Base-by-base conservation (phyloP, 2,329 filamentous ascomycete species). In the Pseudogymnoascus sp. region DNA sequence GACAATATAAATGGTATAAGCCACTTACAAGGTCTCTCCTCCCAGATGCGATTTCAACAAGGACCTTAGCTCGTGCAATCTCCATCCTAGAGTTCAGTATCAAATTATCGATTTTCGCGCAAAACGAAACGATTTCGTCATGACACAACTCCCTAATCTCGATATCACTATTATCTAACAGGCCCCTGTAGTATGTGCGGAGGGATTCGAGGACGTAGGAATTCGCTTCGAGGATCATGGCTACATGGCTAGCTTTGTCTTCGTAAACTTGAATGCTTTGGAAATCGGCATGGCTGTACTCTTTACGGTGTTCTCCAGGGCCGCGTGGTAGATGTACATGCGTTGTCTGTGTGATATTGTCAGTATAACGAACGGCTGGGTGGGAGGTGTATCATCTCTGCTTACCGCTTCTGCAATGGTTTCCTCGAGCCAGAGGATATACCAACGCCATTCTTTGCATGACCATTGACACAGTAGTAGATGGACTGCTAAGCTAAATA, bases 361-460 rank as follows among this genome's bases (percentile, higher is more conserved):
- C 1, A 50, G 44, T n/a, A 28, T n/a, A 28, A 3, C 10, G 10
- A 10, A 23, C 12, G 61, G 21, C 66, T 8, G 69, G 64, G 23
- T 65, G 35, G n/a, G n/a, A n/a, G n/a, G n/a, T 11, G 66, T 38
- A 2, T 53, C 64, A 4, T 59, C 47, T 50, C 21, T 4, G 12
- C 44, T 33, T 65, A 76, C 75, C 62, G 72, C 67, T 28, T 68
- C 21, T 31, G 76, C 73, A 1, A 76, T 67, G 0, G 67, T 63
- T 10, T 70, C 67, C 64, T 79, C 77, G 0, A 79, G 67, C 70
- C 70, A 76, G 11, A 70, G 65, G 18, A 79, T 71, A 64, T 78
- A 77, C 67, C 71, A 71, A 28, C 75, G 70, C 77, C 77, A 79
- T n/a, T 75, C 72, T 63, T 77, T 75, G 0, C 67, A 73, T 3